phyloP scores from a whole-genome alignment of 257 asterid species.

The Dorcoceras hygrometricum region DNA sequence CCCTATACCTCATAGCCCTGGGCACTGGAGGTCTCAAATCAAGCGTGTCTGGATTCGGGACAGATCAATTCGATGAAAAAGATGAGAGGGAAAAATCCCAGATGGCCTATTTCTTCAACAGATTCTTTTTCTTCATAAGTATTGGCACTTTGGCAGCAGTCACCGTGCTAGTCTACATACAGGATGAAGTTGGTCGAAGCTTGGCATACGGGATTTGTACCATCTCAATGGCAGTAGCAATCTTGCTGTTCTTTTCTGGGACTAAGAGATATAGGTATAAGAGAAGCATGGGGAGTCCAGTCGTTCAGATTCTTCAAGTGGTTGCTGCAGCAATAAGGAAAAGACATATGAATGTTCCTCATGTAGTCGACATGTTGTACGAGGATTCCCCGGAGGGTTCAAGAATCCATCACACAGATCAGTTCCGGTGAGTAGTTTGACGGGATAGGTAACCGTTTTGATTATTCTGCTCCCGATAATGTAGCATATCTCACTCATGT shows the following conservation, averaged over 20 bases:
- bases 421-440: conserved; percentile 42
- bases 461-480: too few relatives aligned
- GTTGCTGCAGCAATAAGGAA: conserved; percentile 60
- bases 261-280: conserved; percentile 65
- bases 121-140: conserved; percentile 93
- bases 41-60: conserved; percentile 84
- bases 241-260: conserved; percentile 56
- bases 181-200: conserved; percentile 74
- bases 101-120: conserved; percentile 76
- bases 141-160: conserved; percentile 78
- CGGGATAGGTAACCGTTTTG: background rate
- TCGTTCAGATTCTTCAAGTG: conserved; percentile 74
- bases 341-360: conserved; percentile 51
- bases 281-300: conserved; percentile 71
- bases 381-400: conserved; percentile 56
- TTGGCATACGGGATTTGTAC: conserved; percentile 78
- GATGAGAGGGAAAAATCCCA: conserved; percentile 77
- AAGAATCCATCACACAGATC: conserved; percentile 67
- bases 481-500: background rate
- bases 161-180: conserved; percentile 77
- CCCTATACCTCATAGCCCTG: conserved; percentile 70
- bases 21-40: conserved; percentile 98
- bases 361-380: conserved; percentile 43
- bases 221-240: conserved; percentile 52
- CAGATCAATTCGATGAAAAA: conserved; percentile 86